Evolutionary conservation across 2,329 filamentous ascomycete genomes (phyloP).

Genomic region (Trichoderma breve): DNA sequence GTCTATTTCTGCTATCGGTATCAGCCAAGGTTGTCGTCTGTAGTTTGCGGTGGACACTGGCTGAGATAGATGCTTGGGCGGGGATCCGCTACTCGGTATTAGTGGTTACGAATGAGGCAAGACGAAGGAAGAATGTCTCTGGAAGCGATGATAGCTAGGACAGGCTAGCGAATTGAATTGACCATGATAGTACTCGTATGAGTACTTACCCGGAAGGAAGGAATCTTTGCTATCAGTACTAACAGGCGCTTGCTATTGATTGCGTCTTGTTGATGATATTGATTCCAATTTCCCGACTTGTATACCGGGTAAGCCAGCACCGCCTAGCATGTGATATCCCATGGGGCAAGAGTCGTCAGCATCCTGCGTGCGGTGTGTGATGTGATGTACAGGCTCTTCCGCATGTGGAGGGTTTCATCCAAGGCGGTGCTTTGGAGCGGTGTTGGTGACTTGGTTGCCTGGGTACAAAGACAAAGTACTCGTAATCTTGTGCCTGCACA

Average conservation of each 20-base stretch:
- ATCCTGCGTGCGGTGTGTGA: background rate
- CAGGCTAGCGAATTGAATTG: background rate
- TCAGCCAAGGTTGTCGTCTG: background rate
- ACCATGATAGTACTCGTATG: background rate
- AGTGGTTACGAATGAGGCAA: background rate
- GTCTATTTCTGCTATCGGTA: background rate
- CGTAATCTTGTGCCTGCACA: conserved; percentile 4
- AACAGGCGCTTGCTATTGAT: background rate
- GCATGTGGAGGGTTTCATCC: conserved; percentile 15
- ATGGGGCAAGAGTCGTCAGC: background rate
- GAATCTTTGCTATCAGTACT: background rate
- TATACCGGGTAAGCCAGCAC: background rate
- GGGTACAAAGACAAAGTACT: background rate
- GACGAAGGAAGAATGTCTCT: background rate
- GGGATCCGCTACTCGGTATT: background rate
- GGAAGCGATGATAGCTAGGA: background rate
- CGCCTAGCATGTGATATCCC: background rate
- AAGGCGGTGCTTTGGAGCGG: background rate
- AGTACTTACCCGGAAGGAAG: background rate
- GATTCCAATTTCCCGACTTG: background rate
- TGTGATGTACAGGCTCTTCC: conserved; percentile 10
- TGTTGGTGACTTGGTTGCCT: background rate
- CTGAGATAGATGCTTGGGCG: background rate
- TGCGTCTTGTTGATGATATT: background rate
- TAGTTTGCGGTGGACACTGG: background rate